phyloP scores from a whole-genome alignment of 805 yeast genomes.

The Peterozyma xylosa region DNA sequence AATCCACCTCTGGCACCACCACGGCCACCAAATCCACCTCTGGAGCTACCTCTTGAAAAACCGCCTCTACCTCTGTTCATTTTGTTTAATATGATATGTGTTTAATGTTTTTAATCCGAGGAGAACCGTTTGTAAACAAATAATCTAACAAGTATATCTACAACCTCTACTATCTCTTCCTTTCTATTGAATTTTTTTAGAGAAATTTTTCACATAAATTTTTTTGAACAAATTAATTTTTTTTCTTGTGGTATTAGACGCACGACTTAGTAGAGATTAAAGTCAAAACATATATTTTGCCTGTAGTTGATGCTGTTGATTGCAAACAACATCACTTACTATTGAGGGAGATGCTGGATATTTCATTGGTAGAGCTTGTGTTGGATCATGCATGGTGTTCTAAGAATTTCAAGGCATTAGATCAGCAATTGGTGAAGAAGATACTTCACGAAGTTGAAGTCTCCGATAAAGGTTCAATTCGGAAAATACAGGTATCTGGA shows the following conservation, averaged over 20 bases:
- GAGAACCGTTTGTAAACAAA: neutral
- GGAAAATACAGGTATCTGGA: neutral
- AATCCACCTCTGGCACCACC: constrained; percentile 39
- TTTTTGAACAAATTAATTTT: neutral
- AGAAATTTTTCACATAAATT: neutral
- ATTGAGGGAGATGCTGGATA: too few species aligned
- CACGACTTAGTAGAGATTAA: too few species aligned
- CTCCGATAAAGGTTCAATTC: too few species aligned
- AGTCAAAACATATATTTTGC: too few species aligned
- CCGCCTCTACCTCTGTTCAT: constrained; percentile 72
- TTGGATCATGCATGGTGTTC: too few species aligned
- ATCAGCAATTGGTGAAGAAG: too few species aligned
- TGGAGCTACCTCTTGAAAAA: constrained; percentile 36
- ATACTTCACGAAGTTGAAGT: too few species aligned
- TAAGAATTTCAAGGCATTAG: too few species aligned
- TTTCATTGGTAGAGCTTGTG: too few species aligned
- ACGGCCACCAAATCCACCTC: constrained; percentile 62
- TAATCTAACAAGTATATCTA: neutral
- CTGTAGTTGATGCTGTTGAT: too few species aligned
- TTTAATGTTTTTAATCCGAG: constrained; percentile 1
- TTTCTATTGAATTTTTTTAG: neutral
- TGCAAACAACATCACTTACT: too few species aligned
- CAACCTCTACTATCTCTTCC: neutral
- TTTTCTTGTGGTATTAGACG: constrained; percentile 1
- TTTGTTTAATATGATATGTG: neutral